Evolutionary conservation across 306 rosid genomes (phyloP), one percentile per base, ranked within the genome.

Genomic region (Albizia julibrissin): DNA sequence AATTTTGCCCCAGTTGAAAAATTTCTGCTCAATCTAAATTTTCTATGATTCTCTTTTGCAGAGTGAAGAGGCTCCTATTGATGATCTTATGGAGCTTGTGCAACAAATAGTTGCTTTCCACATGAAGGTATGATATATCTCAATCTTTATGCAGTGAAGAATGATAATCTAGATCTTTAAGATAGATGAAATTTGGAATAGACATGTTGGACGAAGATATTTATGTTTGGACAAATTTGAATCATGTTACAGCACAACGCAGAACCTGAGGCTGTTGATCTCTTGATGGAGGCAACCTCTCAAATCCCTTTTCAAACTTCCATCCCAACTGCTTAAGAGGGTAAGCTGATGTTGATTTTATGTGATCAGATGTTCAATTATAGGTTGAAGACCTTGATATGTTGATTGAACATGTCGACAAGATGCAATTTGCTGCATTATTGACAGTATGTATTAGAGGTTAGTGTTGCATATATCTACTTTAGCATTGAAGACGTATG

Each of bases 371-470:
- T 85, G 68, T 82, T 76, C 40, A 80, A n/a, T 87, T 69, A 39
- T 76, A 96, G 99, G 98, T 94, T 84, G 99, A 96, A 86, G 99
- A 94, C 88, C 97, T 94, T 65, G 99, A 94, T 84, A 88, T 96
- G 84, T 85, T 93, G 89, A 44, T 88, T 42, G 97, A 89, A 79
- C 97, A 93, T 83, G 97, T 92, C 72, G 98, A 96, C 76, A 66
- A 74, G 67, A 33, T 49, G 31, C 83, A 92, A 84, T 68, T 68
- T 31, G 58, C 22, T 46, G 72, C 50, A 29, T 29, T 54, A 62
- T 46, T 33, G n/a, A 64, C 59, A 22, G 73, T 68, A n/a, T 8
- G 33, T 9, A 4, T 59, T 72, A 14, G 47, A 72, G 74, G 69
- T 44, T 46, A 37, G 75, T 85, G 24, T 62, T 79, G 52, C 73